These are phyloP conservation scores for Macadamia tetraphylla DNA, from an alignment of 164 flowering plant genomes.

Conservation along the genomic window DNA sequence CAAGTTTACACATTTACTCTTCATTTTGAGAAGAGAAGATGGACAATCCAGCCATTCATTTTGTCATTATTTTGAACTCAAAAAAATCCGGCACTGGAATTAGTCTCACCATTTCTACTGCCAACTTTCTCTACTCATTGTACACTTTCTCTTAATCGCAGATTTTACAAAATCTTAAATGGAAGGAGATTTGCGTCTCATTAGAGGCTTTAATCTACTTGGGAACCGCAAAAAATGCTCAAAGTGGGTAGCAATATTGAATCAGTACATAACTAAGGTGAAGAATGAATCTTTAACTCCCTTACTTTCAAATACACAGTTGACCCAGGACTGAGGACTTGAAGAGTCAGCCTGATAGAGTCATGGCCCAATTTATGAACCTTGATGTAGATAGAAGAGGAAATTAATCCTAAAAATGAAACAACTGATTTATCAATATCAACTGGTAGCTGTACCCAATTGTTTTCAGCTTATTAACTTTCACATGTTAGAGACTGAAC, in stretches of 20 bases:
- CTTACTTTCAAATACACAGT: not conserved
- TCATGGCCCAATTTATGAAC: conserved; percentile 4
- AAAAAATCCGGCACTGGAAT: too few relatives aligned
- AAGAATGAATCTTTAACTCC: not conserved
- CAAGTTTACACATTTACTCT: too few relatives aligned
- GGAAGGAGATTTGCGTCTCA: not conserved
- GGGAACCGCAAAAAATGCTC: not conserved
- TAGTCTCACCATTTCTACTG: too few relatives aligned
- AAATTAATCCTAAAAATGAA: conserved; percentile 5
- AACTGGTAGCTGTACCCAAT: conserved; percentile 18
- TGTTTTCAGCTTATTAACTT: conserved; percentile 9
- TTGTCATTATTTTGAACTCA: too few relatives aligned
- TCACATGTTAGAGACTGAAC: conserved; percentile 7
- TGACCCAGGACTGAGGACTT: not conserved
- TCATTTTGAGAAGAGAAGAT: too few relatives aligned
- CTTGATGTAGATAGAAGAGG: conserved; percentile 7
- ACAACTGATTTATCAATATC: conserved; percentile 9
- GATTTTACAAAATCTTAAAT: too few relatives aligned
- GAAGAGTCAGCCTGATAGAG: not conserved
- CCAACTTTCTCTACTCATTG: too few relatives aligned
- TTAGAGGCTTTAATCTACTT: not conserved
- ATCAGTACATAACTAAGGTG: too few relatives aligned
- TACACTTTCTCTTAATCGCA: too few relatives aligned
- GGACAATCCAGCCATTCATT: too few relatives aligned
- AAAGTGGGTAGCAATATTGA: not conserved